phyloP scores from a whole-genome alignment of 2,329 filamentous ascomycete genomes.

The Aureobasidium sp. region DNA sequence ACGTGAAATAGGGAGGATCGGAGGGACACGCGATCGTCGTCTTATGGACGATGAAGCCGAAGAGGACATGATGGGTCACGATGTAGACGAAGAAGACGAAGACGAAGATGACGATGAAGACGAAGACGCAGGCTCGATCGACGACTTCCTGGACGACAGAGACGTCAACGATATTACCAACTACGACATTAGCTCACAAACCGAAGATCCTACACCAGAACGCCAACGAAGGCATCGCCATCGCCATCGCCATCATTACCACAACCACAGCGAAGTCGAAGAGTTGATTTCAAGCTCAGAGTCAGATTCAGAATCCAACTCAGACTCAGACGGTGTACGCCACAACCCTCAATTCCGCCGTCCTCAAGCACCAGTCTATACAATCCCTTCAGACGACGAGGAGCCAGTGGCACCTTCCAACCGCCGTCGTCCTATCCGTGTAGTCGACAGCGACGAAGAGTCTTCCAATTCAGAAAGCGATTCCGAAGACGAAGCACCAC shows the following conservation, averaged over 20 bases:
- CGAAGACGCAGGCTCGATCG: conserved; percentile 10
- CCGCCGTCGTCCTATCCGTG: background rate
- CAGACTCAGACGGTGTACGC: background rate
- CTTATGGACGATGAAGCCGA: background rate
- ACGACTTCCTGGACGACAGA: conserved; percentile 21
- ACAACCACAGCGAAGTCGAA: background rate
- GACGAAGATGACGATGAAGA: conserved; percentile 16
- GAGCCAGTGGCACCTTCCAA: background rate
- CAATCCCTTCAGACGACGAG: background rate
- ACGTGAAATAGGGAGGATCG: background rate
- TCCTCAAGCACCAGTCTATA: background rate
- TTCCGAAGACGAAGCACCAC: background rate
- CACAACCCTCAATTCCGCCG: background rate
- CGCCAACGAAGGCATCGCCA: background rate
- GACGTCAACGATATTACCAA: conserved; percentile 16
- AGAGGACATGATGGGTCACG: background rate
- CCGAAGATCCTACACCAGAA: background rate
- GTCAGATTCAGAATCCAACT: background rate
- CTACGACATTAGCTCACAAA: background rate
- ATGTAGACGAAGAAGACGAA: conserved; percentile 20
- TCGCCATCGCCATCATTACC: background rate
- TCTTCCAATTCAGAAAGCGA: background rate
- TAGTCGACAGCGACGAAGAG: background rate
- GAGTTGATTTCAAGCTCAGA: background rate
- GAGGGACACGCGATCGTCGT: background rate